These are phyloP conservation scores for Crataegus laevigata DNA, from an alignment of 306 rosid species.

Conservation along the genomic window DNA sequence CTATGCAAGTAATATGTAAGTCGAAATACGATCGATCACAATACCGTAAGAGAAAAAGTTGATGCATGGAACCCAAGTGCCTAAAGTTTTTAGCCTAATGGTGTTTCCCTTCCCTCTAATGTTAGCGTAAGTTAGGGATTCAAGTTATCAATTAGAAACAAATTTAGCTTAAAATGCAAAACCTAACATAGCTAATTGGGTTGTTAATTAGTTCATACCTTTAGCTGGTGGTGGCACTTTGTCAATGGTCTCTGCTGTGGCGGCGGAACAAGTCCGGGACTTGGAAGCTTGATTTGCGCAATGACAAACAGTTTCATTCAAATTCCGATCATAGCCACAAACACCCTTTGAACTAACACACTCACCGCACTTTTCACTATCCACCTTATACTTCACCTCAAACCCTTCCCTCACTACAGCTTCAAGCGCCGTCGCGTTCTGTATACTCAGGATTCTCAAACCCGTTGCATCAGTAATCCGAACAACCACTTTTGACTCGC, in stretches of 20 bases:
- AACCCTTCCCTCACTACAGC: slow-evolving; percentile 17
- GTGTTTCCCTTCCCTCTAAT: background rate
- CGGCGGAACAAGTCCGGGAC: background rate
- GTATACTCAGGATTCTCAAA: fast-evolving
- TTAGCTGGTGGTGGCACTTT: background rate
- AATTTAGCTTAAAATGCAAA: background rate
- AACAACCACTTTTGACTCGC: slow-evolving; percentile 18
- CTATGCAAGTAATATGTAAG: background rate
- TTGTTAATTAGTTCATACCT: background rate
- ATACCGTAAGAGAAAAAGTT: background rate
- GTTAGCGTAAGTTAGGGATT: background rate
- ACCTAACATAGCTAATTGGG: background rate
- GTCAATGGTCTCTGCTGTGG: background rate
- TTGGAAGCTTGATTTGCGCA: slow-evolving; percentile 10
- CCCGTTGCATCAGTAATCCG: background rate
- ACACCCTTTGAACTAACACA: slow-evolving; percentile 21
- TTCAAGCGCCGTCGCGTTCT: background rate
- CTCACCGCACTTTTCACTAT: slow-evolving; percentile 13
- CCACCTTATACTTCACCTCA: slow-evolving; percentile 25
- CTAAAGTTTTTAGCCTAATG: background rate
- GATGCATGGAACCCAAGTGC: background rate
- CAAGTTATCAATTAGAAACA: background rate
- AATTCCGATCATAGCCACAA: slow-evolving; percentile 27
- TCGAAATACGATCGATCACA: background rate
- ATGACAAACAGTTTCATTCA: slow-evolving; percentile 21